Base-by-base conservation (phyloP, 2,329 filamentous ascomycete species). In the Calonectria pauciramosa region DNA sequence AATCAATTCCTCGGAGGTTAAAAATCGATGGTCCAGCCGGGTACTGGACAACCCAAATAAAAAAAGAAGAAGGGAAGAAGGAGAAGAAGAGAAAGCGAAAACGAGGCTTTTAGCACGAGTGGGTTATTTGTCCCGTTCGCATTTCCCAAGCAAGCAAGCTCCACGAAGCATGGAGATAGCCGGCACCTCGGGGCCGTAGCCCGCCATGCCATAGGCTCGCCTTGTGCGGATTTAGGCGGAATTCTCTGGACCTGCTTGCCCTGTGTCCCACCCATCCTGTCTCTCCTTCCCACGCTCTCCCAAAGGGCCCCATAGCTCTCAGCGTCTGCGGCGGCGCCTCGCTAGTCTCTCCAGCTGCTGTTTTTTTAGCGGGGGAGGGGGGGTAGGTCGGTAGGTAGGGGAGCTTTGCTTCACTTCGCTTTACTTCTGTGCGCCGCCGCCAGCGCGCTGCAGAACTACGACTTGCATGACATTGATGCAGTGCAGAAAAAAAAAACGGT, bases 141-240 rank as follows among this genome's bases (percentile, higher is more conserved):
- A 65, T 65, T 47, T 47, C 60, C 60, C 38, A 32, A 32, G 28
- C 52, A 69, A 63, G 52, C 65, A 41, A 68, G 51, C 66, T 68
- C 66, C 66, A 68, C 51, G 36, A 41, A 28, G 32, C 69, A 34
- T 72, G 54, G 70, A 72, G 64, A 72, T 64, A 36, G 56, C 34
- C 49, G 70, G 70, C 64, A 47, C 52, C 70, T 68, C 51, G 70
- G 54, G 70, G 26, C 70, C 64, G 64, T 72, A 32, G 52, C 64
- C 44, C 28, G 16, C 54, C 44, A 63, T 72, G 70, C 54, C 64
- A 72, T 68, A 68, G 65, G 70, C 47, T 52, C 66, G 66, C 66
- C 51, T 44, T 56, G 18, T 41, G 68, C 56, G 44, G 70, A 41
- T 66, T 68, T 59, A 44, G 64, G 41, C 51, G 64, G 52, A 72